Evolutionary conservation across 306 rosid genomes (phyloP), one percentile per base, ranked within the genome.

Genomic region (Inga oerstediana): DNA sequence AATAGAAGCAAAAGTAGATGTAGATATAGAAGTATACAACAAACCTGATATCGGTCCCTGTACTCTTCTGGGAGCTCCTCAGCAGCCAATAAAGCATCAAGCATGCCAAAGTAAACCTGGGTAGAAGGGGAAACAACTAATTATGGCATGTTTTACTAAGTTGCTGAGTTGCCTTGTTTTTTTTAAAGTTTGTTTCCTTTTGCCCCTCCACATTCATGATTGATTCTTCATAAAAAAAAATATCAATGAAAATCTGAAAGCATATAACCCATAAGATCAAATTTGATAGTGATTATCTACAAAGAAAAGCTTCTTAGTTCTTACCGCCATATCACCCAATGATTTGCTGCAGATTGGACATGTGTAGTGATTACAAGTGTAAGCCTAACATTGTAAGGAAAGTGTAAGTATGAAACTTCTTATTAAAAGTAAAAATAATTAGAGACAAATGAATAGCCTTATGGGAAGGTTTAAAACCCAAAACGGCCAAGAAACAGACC

Each of bases 301-400:
- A 19, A 41, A 81, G 58, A 70, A 79, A 82, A 59, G 24, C 69
- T 80, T 80, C 69, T 79, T 82, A 27, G 37, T 62, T 62, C 95
- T 88, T 90, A 97, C 99, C 80, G 97, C 98, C 99, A 97, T 94
- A 78, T 97, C 98, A 84, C 99, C 99, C 89, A 97, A 80, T 82
- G 99, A 94, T 85, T 94, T 97, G 97, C 99, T 91, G 93, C 99
- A 97, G 84, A 97, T 94, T 79, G 99, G 99, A 85, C 99, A 97
- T 34, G 97, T 94, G 86, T 97, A 97, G 86, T 94, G 99, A 85
- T 97, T 93, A 84, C 94, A 90, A 72, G 99, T 92, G 91, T 97
- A 97, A 39, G 98, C 99, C 98, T 97, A 39, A 81, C 81, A 90
- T 72, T 82, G 78, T 43, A 85, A n/a, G 59, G 39, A 83, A 81